These are phyloP conservation scores for Nemania abortiva DNA, from an alignment of 2,329 filamentous ascomycete genomes.

Conservation along the genomic window DNA sequence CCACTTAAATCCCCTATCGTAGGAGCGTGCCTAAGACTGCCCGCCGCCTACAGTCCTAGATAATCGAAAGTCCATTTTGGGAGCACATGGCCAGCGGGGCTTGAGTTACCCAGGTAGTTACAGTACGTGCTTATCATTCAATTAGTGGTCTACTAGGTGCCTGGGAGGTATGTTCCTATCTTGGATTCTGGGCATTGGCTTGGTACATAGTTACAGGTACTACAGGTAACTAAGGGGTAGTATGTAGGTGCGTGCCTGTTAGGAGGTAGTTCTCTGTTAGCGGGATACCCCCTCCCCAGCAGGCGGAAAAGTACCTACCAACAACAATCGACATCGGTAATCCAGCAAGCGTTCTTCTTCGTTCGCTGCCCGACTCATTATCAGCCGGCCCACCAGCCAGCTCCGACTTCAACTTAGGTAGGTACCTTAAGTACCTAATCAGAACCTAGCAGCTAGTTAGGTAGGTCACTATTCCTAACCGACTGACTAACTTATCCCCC, in stretches of 20 bases:
- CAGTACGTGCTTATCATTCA: background rate
- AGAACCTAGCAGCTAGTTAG: no score
- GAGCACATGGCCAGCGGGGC: background rate
- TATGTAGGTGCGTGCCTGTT: no score
- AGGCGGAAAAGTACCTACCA: no score
- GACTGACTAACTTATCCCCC: background rate
- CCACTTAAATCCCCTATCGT: no score
- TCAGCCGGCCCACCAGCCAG: background rate
- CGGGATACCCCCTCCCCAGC: background rate
- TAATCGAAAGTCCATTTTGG: background rate
- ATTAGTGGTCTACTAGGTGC: background rate
- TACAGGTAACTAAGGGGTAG: no score
- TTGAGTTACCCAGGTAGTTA: background rate
- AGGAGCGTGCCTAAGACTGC: no score
- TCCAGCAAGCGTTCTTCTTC: background rate
- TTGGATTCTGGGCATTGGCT: no score
- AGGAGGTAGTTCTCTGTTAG: background rate
- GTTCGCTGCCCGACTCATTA: background rate
- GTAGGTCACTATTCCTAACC: background rate
- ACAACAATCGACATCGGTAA: background rate
- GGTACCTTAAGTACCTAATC: slow-evolving; percentile 3
- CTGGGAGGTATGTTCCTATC: no score
- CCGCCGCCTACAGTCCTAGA: no score
- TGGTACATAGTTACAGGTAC: no score
- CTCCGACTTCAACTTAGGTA: background rate